These are phyloP conservation scores for Alternaria gansuensis DNA, from an alignment of 2,329 filamentous ascomycete species.

Conservation along the genomic window DNA sequence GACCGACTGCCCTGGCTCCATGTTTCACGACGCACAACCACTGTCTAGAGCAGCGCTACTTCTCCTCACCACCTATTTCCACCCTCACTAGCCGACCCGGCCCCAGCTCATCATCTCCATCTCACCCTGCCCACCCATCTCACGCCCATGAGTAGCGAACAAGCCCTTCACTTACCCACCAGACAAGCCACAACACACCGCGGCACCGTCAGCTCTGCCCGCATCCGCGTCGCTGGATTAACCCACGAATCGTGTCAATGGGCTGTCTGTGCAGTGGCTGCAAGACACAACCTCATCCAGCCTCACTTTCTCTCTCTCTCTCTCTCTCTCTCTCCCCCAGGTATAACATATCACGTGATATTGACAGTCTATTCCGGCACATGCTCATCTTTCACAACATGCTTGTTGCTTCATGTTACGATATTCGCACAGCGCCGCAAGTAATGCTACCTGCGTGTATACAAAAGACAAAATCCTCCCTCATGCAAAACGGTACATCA, in stretches of 20 bases:
- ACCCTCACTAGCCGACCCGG: too few species aligned
- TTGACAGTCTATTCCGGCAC: not conserved
- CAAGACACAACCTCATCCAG: not conserved
- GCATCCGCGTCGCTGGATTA: not conserved
- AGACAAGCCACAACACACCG: not conserved
- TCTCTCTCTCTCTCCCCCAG: too few species aligned
- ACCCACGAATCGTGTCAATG: slow-evolving; percentile 1
- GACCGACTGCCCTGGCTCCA: not conserved
- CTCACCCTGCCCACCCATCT: not conserved
- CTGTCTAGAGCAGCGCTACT: too few species aligned
- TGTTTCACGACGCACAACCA: too few species aligned
- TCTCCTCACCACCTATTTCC: too few species aligned
- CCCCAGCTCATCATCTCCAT: not conserved
- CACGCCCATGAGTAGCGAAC: not conserved
- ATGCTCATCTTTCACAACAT: not conserved
- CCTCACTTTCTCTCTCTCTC: not conserved
- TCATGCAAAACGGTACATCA: not conserved
- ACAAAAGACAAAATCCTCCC: not conserved
- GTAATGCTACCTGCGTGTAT: not conserved
- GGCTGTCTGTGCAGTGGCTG: not conserved
- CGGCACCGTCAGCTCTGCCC: slow-evolving; percentile 1
- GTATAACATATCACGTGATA: not conserved
- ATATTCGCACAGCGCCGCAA: not conserved
- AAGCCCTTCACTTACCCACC: not conserved
- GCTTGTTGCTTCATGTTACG: not conserved